Evolutionary conservation across 345 rosid genomes (phyloP), one percentile per base, ranked within the genome.

Genomic region (Cardamine chenopodiifolia): DNA sequence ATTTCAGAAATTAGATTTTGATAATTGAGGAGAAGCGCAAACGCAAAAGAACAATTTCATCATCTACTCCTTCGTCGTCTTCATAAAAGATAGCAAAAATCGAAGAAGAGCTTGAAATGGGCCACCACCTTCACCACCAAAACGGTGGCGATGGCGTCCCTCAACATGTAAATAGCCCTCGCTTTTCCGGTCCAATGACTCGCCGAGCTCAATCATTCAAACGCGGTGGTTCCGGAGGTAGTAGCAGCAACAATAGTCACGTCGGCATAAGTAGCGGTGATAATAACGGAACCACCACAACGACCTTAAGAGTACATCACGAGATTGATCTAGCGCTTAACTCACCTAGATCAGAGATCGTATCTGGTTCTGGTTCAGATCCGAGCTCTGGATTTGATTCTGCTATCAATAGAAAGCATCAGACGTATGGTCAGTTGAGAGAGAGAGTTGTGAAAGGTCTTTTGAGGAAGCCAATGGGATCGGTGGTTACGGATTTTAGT

Each of bases 201-300:
- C 97, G 97, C 66, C 96, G 99, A 28, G 82, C 92, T 65, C 92
- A 82, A 44, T 95, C 97, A 0, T 95, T 92, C 83, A 95, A 95
- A 85, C 94, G 96, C 75, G 82, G 71, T 71, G 80, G 66, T 70
- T 73, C 80, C 71, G 80, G 82, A 3, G 59, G 62, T 72, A 20
- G 66, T 40, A 66, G 17, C 29, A 74, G 60, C 63, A 37, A 75
- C 63, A 37, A 77, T 54, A 70, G 15, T 66, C 70, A 3, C 50
- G 58, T 15, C 67, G 64, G 73, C 6, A 20, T 25, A 14, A 19
- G 48, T 28, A 44, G 62, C 23, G 65, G 25, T 53, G 68, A 3
- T 29, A 62, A 31, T 67, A 64, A 1, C n/a, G 49, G 65, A 19
- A 18, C 39, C 56, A 15, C 8, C 18, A 50, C 7, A 61, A 26